These are phyloP conservation scores for Aspergillus sp. DNA, from an alignment of 2,329 filamentous ascomycete genomes.

Conservation along the genomic window DNA sequence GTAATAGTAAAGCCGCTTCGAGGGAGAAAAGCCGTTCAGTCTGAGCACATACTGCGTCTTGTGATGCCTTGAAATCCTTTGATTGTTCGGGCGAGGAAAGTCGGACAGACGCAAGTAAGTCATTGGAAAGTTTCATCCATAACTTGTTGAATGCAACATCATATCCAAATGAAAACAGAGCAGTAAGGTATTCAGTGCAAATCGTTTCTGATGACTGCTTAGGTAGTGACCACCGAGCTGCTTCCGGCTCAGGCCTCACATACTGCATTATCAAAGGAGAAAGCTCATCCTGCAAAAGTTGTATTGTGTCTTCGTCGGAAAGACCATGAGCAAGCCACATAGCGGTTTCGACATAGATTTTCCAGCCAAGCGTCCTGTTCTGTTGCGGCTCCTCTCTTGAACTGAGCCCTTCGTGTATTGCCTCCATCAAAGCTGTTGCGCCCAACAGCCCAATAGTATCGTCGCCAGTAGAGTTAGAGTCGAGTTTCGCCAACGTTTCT, in stretches of 20 bases:
- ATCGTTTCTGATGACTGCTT: slow-evolving; percentile 37
- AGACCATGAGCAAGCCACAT: slow-evolving; percentile 54
- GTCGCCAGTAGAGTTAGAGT: slow-evolving; percentile 22
- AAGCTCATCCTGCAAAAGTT: slow-evolving; percentile 49
- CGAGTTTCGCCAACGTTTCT: slow-evolving; percentile 42
- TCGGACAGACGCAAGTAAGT: slow-evolving; percentile 66
- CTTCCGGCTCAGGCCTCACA: slow-evolving; percentile 48
- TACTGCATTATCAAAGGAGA: slow-evolving; percentile 57
- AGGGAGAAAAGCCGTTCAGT: slow-evolving; percentile 68
- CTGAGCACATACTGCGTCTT: slow-evolving; percentile 65
- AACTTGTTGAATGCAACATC: slow-evolving; percentile 53
- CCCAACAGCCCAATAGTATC: slow-evolving; percentile 45
- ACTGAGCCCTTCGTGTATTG: slow-evolving; percentile 69
- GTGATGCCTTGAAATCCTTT: slow-evolving; percentile 71
- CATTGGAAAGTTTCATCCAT: slow-evolving; percentile 63
- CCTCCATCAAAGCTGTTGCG: slow-evolving; percentile 62
- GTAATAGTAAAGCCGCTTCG: slow-evolving; percentile 40
- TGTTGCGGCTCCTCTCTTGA: slow-evolving; percentile 71
- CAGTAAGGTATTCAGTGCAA: slow-evolving; percentile 39
- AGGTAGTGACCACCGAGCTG: slow-evolving; percentile 53
- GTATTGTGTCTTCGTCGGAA: slow-evolving; percentile 47
- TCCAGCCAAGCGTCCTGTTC: slow-evolving; percentile 71
- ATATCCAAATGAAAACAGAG: slow-evolving; percentile 42
- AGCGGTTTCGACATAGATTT: slow-evolving; percentile 67
- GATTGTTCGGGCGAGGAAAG: slow-evolving; percentile 80